These are phyloP conservation scores for thale cress (Arabidopsis thaliana) DNA, from an alignment of 345 rosid species.

Conservation along the genomic window TAIR10.1 NC_003076.8:2512501-2513000, in stretches of 20 bases:
- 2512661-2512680: constrained; percentile 39
- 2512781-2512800: constrained; percentile 84
- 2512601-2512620: constrained; percentile 57
- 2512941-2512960: constrained; percentile 46
- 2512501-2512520: constrained; percentile 54
- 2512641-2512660: constrained; percentile 53
- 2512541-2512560: constrained; percentile 59
- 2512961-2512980: constrained; percentile 23
- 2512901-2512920: constrained; percentile 55
- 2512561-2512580: constrained; percentile 42
- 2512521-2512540: constrained; percentile 63
- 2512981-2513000: background rate
- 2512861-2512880: constrained; percentile 68
- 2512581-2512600: constrained; percentile 51
- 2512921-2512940: constrained; percentile 61
- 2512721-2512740: constrained; percentile 41
- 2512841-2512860: constrained; percentile 58
- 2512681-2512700: constrained; percentile 45
- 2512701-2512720: constrained; percentile 36
- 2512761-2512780: constrained; percentile 72
- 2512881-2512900: constrained; percentile 72
- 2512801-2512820: constrained; percentile 71
- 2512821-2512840: constrained; percentile 68
- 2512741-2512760: constrained; percentile 83
- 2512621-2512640: constrained; percentile 71